Evolutionary conservation across 176 grass and related monocot species (phyloP), one percentile per base, ranked within the genome.

Genomic region (Bromus sterilis): DNA sequence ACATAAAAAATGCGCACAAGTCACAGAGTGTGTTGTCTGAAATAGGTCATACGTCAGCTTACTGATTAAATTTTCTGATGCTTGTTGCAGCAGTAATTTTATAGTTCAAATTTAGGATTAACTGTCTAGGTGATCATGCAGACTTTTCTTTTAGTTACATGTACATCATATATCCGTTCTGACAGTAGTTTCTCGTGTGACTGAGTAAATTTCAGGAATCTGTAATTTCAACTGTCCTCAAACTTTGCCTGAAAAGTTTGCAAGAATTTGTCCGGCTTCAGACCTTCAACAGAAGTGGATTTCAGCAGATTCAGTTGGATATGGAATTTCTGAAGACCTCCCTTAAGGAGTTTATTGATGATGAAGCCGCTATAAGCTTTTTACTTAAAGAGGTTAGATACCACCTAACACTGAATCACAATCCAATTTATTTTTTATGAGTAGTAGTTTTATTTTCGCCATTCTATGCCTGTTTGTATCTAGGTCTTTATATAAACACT

Each of bases 301-400:
- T 90, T 87, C 97, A 99, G 83, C 97, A 99, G 85, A 99, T 99
- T 91, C 97, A 99, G 82, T 75, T 99, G 80, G 97, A 99, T 90
- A 91, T 93, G 76, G 97, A 99, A 85, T 99, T 89, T 83, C 87
- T 99, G 53, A 99, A 99, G 91, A 84, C 64, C 63, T 90, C 93
- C 58, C 86, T 99, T 82, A 99, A 93, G 87, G 85, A 93, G 28
- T 93, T 91, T 86, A 89, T 95, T 57, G 93, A 99, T 29, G 97
- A 99, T 79, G 92, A 95, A 80, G 97, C 93, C 21, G 87, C 93
- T 74, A 88, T 91, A 53, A 92, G 92, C 65, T 99, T 99, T 83
- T 88, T 99, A 80, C 86, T 99, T 80, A 99, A 99, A 90, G 97
- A 99, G 93, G 96, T 93, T 78, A 86, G 78, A 89, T 60, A 66